These are phyloP conservation scores for Dactylellina cionopaga DNA, from an alignment of 2,329 filamentous ascomycete genomes.

Conservation along the genomic window DNA sequence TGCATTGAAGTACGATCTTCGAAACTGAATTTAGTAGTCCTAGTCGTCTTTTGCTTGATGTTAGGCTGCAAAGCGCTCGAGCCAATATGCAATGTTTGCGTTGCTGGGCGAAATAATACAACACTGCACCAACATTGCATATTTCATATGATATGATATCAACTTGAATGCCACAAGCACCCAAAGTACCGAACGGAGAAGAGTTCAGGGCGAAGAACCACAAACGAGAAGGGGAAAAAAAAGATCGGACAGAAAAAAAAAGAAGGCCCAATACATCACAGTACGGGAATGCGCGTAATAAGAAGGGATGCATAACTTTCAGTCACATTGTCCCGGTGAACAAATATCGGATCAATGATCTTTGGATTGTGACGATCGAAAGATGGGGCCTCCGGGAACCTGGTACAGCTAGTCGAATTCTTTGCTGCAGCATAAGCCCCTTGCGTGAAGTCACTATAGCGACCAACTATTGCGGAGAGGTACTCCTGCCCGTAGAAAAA, in stretches of 20 bases:
- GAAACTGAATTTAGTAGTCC: conserved; percentile 25
- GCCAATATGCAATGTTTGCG: conserved; percentile 46
- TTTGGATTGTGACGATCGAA: conserved; percentile 30
- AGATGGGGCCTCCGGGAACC: conserved; percentile 32
- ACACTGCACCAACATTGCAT: conserved; percentile 35
- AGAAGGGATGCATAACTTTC: conserved; percentile 49
- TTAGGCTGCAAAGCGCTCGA: conserved; percentile 48
- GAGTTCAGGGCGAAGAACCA: conserved; percentile 3
- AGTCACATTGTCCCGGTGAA: conserved; percentile 53
- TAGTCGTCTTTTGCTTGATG: conserved; percentile 7
- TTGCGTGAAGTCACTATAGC: conserved; percentile 50
- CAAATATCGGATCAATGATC: conserved; percentile 31
- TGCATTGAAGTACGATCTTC: conserved; percentile 12
- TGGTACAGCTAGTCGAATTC: conserved; percentile 50
- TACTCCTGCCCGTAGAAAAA: conserved; percentile 48
- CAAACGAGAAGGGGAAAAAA: conserved; percentile 3
- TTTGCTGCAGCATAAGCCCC: conserved; percentile 47
- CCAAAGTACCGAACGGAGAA: not conserved
- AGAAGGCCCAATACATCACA: not conserved
- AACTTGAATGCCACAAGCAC: not conserved
- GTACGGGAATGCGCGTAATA: conserved; percentile 48
- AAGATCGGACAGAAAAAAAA: not conserved
- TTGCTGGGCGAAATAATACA: conserved; percentile 51
- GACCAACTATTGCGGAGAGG: conserved; percentile 43
- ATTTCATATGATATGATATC: conserved; percentile 36